Percentiles rank a stretch among this genome's conserved stretches.
Evolutionary conservation across 768 basidiomycete species (phyloP).

Genomic region (Boletus rubropictus): DNA sequence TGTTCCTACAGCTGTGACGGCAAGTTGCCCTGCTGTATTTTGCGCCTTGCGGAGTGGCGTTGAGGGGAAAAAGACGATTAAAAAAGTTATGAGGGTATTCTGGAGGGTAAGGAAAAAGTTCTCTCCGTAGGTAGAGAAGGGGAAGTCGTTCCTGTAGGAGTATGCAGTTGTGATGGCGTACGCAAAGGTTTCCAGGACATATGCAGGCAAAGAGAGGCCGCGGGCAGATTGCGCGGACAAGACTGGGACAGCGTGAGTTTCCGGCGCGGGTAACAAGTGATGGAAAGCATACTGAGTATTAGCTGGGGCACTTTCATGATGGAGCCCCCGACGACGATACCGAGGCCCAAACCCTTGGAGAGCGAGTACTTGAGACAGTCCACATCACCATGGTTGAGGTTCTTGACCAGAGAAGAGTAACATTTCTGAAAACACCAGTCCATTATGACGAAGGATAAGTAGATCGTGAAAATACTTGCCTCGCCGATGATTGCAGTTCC

Average conservation of each 20-base stretch:
- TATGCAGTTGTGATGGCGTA: conserved; percentile 90
- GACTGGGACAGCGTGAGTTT: conserved; percentile 39
- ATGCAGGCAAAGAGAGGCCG: conserved; percentile 83
- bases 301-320: conserved; percentile 97
- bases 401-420: conserved; percentile 82
- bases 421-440: conserved; percentile 60
- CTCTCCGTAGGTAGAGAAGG: conserved; percentile 97
- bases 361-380: conserved; percentile 87
- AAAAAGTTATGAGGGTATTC: conserved; percentile 81
- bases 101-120: conserved; percentile 90
- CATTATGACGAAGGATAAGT: not conserved
- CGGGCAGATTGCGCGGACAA: conserved; percentile 68
- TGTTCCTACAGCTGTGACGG: conserved; percentile 28
- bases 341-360: conserved; percentile 89
- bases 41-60: conserved; percentile 22
- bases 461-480: conserved; percentile 35
- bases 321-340: conserved; percentile 85
- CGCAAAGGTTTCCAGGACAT: conserved; percentile 83
- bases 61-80: conserved; percentile 67
- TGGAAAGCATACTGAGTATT: conserved; percentile 56
- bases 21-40: conserved; percentile 29
- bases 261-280: not conserved
- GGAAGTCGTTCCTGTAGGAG: conserved; percentile 77
- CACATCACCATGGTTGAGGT: conserved; percentile 70
- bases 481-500: conserved; percentile 78